Evolutionary conservation across 2,329 filamentous ascomycete genomes (phyloP).

Genomic region (Drechslerella dactyloides): DNA sequence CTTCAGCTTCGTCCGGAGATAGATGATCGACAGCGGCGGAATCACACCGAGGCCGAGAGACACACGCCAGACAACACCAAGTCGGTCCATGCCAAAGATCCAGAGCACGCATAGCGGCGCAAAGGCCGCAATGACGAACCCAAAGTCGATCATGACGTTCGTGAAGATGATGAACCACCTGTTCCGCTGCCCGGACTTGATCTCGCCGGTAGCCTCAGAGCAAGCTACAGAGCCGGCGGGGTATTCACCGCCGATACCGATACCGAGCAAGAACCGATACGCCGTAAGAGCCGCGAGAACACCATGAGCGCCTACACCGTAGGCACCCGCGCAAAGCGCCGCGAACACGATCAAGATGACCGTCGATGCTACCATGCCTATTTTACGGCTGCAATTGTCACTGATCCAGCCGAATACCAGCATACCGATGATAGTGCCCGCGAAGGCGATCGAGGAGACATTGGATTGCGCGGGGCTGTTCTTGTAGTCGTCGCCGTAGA

Average conservation of each 20-base stretch:
- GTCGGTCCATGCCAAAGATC: slow-evolving; percentile 68
- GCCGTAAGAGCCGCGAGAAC: slow-evolving; percentile 64
- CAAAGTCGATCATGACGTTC: slow-evolving; percentile 83
- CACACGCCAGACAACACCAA: slow-evolving; percentile 79
- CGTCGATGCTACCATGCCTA: slow-evolving; percentile 80
- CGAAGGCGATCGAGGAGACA: slow-evolving; percentile 82
- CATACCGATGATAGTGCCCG: slow-evolving; percentile 66
- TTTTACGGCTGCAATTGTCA: slow-evolving; percentile 83
- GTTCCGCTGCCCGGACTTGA: slow-evolving; percentile 81
- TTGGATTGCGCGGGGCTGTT: slow-evolving; percentile 73
- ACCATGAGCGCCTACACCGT: slow-evolving; percentile 71
- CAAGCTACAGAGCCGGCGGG: slow-evolving; percentile 82
- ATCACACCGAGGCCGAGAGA: slow-evolving; percentile 78
- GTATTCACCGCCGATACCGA: slow-evolving; percentile 83
- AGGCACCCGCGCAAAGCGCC: slow-evolving; percentile 75
- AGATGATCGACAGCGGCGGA: slow-evolving; percentile 75
- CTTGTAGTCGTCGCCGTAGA: slow-evolving; percentile 75
- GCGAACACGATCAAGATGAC: slow-evolving; percentile 85
- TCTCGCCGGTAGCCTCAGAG: slow-evolving; percentile 81
- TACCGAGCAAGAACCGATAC: slow-evolving; percentile 62
- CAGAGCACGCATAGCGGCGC: slow-evolving; percentile 72
- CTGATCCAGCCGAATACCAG: slow-evolving; percentile 72
- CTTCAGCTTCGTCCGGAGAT: slow-evolving; percentile 73
- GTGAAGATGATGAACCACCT: slow-evolving; percentile 91
- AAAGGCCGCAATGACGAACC: slow-evolving; percentile 80